These are phyloP conservation scores for Leccinum longicurvipes DNA, from an alignment of 768 basidiomycete species.

Conservation along the genomic window DNA sequence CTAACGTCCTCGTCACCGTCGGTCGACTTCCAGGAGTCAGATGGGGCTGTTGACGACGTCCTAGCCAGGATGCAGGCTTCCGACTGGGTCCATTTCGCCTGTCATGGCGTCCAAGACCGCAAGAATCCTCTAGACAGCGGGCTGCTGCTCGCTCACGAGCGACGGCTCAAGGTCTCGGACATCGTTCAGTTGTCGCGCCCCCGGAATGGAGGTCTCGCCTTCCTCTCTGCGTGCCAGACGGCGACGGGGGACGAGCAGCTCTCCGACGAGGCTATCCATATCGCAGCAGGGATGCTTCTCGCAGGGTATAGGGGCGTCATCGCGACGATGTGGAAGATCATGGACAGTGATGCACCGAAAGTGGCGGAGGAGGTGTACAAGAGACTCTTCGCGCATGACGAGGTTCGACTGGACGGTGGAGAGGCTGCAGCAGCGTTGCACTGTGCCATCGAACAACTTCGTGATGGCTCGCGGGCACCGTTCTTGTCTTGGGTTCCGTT, in stretches of 20 bases:
- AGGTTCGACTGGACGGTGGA: not conserved
- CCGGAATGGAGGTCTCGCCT: constrained; percentile 28
- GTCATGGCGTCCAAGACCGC: constrained; percentile 8
- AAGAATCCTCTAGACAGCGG: constrained; percentile 19
- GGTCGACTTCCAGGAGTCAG: not conserved
- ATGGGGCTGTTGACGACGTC: not conserved
- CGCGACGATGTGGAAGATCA: not conserved
- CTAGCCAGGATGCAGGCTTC: not conserved
- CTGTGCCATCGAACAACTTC: not conserved
- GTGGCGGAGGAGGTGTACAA: not conserved
- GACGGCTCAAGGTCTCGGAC: not conserved
- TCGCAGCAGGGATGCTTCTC: not conserved
- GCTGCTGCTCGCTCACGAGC: constrained; percentile 10
- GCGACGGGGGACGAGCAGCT: not conserved
- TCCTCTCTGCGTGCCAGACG: not conserved
- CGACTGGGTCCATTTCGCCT: not conserved
- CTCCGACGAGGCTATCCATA: not conserved
- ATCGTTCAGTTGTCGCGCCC: not conserved
- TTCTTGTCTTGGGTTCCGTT: not conserved
- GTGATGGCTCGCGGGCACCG: not conserved
- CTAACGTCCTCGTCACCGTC: not conserved
- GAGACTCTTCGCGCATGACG: not conserved
- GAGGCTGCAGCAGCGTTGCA: not conserved
- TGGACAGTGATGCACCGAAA: not conserved
- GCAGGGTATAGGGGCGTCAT: not conserved